Conservation (phyloP, 83 land plant species). For the Isoetes engelmannii region DNA sequence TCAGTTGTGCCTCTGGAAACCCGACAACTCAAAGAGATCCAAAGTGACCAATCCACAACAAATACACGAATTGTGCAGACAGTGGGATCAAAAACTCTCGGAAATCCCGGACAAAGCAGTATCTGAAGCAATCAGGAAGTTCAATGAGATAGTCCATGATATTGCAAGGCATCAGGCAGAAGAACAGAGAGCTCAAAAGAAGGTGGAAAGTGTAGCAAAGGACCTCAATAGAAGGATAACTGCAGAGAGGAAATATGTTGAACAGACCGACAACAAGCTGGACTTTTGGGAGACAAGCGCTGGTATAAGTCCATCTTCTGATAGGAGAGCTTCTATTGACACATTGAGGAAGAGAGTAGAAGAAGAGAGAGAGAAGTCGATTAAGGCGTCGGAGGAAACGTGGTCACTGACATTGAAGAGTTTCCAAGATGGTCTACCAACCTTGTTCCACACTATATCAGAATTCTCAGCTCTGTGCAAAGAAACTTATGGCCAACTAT, state of each 20-base stretch:
- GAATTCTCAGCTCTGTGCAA: neutral
- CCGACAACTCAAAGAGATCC: neutral
- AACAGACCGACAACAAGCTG: neutral
- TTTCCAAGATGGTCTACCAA: neutral
- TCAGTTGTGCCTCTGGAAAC: neutral
- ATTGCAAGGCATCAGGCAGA: neutral
- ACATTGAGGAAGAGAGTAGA: neutral
- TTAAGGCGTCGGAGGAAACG: neutral
- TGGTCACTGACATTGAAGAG: neutral
- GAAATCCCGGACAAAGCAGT: neutral
- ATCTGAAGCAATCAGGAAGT: neutral
- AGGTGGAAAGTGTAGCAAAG: slow-evolving; percentile 5
- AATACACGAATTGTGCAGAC: neutral
- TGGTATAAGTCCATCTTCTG: neutral
- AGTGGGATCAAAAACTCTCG: neutral
- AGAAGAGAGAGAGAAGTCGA: neutral
- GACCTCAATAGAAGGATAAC: neutral
- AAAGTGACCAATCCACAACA: neutral
- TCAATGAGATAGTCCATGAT: neutral
- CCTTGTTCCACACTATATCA: neutral
- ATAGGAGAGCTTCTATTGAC: neutral
- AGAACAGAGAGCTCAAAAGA: neutral
- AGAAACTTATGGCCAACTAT: neutral
- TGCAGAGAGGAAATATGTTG: neutral
- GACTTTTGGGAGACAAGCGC: neutral